Percentiles rank a stretch among this genome's conserved stretches.
Evolutionary conservation across 495 filamentous ascomycete species (phyloP).

Genomic region (Xylaria grammica): DNA sequence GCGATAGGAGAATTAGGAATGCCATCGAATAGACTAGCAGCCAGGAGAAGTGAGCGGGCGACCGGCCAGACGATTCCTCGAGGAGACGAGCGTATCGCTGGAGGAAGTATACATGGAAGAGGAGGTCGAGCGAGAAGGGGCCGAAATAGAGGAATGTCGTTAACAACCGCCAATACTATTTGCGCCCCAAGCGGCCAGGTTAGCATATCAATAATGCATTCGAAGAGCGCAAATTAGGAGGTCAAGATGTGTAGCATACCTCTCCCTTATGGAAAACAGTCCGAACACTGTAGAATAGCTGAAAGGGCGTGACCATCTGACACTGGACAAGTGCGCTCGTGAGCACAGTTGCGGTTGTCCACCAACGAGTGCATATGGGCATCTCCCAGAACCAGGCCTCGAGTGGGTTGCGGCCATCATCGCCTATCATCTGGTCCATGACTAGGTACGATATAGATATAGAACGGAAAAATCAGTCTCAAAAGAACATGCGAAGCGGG

Average conservation of each 20-base stretch:
- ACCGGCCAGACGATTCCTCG: slow-evolving; percentile 89
- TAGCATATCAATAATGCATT: slow-evolving; percentile 10
- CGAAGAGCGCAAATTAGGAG: not conserved
- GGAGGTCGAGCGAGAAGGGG: slow-evolving; percentile 87
- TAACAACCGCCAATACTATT: slow-evolving; percentile 91
- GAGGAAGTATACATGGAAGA: slow-evolving; percentile 99
- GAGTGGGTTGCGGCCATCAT: slow-evolving; percentile 76
- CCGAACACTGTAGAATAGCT: slow-evolving; percentile 95
- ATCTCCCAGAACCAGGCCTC: slow-evolving; percentile 99
- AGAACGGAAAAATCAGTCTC: not conserved
- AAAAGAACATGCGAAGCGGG: not conserved
- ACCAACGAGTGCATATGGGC: slow-evolving; percentile 92
- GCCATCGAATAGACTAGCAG: slow-evolving; percentile 82
- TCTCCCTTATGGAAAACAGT: slow-evolving; percentile 89
- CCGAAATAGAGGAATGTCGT: slow-evolving; percentile 98
- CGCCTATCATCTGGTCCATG: slow-evolving; percentile 72
- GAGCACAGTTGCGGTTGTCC: slow-evolving; percentile 90
- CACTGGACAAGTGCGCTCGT: slow-evolving; percentile 94
- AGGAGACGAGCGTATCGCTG: slow-evolving; percentile 95
- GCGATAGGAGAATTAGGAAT: slow-evolving; percentile 78
- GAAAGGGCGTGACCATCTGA: slow-evolving; percentile 85
- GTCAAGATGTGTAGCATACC: slow-evolving; percentile 51
- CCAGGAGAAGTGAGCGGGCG: slow-evolving; percentile 93
- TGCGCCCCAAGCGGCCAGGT: slow-evolving; percentile 22
- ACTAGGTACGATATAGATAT: not conserved